A percentile compares a stretch with the other conserved stretches of the same genome.
phyloP scores from a whole-genome alignment of 371 early-diverging fungal species.

The Mucor indicus region DNA sequence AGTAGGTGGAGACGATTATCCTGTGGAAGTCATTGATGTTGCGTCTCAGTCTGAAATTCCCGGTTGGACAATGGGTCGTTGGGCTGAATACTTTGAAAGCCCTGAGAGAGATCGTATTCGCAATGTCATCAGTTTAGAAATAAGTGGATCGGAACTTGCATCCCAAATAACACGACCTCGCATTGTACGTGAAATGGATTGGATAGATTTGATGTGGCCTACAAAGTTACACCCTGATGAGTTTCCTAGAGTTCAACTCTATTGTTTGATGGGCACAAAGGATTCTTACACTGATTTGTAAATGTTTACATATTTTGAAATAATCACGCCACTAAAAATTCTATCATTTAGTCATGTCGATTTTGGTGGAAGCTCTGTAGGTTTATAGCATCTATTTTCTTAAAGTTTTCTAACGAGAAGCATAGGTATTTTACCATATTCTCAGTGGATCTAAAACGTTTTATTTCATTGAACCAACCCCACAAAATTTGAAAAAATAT shows the following conservation, averaged over 20 bases:
- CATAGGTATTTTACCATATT: constrained; percentile 78
- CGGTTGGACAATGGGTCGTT: constrained; percentile 78
- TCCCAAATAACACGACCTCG: constrained; percentile 64
- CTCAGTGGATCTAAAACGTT: constrained; percentile 82
- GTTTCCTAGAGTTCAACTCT: constrained; percentile 84
- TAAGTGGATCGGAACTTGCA: constrained; percentile 71
- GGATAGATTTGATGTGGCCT: constrained; percentile 88
- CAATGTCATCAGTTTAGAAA: constrained; percentile 88
- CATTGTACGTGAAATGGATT: constrained; percentile 83
- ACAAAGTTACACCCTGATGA: constrained; percentile 47
- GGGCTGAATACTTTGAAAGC: constrained; percentile 78
- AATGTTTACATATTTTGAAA: constrained; percentile 11
- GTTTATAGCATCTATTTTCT: not conserved
- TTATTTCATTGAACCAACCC: constrained; percentile 85
- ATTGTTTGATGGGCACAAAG: constrained; percentile 88
- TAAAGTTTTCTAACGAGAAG: not conserved
- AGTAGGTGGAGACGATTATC: constrained; percentile 56
- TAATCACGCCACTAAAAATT: not conserved
- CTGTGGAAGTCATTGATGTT: constrained; percentile 79
- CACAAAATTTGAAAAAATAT: constrained; percentile 79
- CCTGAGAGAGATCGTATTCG: constrained; percentile 65
- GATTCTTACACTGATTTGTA: constrained; percentile 89
- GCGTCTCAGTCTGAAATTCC: constrained; percentile 74
- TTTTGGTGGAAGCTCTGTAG: constrained; percentile 87
- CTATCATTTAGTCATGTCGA: constrained; percentile 68